Evolutionary conservation across 176 grass and related monocot genomes (phyloP), one percentile per base, ranked within the genome.

Genomic region (Ensete ventricosum): DNA sequence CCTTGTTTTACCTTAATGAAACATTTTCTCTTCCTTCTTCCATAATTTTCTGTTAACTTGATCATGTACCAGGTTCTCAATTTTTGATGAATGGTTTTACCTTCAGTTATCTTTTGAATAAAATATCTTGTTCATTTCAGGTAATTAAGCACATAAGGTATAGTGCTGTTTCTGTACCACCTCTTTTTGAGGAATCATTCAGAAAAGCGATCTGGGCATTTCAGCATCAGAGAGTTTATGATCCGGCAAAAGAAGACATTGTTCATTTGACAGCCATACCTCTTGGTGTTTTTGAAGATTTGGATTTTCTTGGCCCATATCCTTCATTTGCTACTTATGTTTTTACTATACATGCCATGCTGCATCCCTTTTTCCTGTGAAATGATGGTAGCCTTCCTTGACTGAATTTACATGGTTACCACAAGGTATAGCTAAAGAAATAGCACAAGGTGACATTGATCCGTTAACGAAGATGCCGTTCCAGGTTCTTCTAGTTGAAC

Each of bases 221-320:
- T 85, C 86, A 89, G 53, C 87, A 90, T 82, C 93, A 97, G 85
- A 90, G 93, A 76, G 90, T 97, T 52, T 97, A 97, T 82, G 93
- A 97, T 87, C 90, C 93, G 78, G 78, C 82, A 72, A 85, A 87
- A 69, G 85, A 90, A 82, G 81, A 93, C 84, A 87, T 97, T 69
- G 78, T 83, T 55, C 93, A 97, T 82, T 75, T 97, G 60, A 85
- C 76, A 59, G 75, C 85, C 1, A 74, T 91, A 62, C 83, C 93
- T 76, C 21, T 76, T 26, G 83, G 48, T 72, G 49, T 82, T 80
- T 77, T 48, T 69, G 88, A 87, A 83, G 93, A 97, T 6, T 86
- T 95, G 85, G 93, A 93, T 57, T 97, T 93, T 97, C 71, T 97
- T 64, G 93, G 93, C 82, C 93, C 93, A 97, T 93, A 97, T 97